These are phyloP conservation scores for Fusarium falciforme DNA, from an alignment of 2,329 filamentous ascomycete genomes.

Conservation along the genomic window DNA sequence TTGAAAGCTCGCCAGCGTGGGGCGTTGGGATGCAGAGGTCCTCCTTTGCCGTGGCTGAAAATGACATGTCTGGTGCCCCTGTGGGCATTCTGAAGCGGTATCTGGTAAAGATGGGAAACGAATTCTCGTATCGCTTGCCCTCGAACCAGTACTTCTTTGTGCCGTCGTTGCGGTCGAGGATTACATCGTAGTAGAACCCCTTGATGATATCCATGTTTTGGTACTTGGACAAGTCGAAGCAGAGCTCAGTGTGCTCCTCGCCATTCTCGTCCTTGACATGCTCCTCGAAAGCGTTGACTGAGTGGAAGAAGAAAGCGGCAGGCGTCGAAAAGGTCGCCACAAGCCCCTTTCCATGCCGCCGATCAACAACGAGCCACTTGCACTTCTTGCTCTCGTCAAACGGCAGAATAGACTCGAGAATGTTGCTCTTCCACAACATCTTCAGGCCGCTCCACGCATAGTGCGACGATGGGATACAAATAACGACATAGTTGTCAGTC, in stretches of 20 bases:
- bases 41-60: conserved; percentile 44
- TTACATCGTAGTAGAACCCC: conserved; percentile 75
- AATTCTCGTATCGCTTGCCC: conserved; percentile 51
- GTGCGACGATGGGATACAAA: conserved; percentile 78
- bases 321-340: conserved; percentile 75
- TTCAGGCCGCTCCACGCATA: conserved; percentile 67
- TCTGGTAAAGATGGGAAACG: conserved; percentile 55
- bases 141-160: conserved; percentile 57
- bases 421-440: conserved; percentile 73
- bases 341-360: conserved; percentile 69
- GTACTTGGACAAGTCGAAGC: conserved; percentile 75
- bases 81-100: conserved; percentile 55
- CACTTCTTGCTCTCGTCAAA: conserved; percentile 69
- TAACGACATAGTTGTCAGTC: conserved; percentile 75
- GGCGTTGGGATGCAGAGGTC: conserved; percentile 62
- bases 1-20: conserved; percentile 72
- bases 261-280: conserved; percentile 49
- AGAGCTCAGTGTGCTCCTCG: conserved; percentile 58
- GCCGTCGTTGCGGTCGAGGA: conserved; percentile 65
- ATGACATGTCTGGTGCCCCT: conserved; percentile 16
- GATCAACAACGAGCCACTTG: conserved; percentile 81
- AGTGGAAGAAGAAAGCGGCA: conserved; percentile 83
- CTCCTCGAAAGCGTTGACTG: conserved; percentile 81
- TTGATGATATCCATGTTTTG: conserved; percentile 73
- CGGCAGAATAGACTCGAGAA: conserved; percentile 74